Evolutionary conservation across 768 basidiomycete species (phyloP), one percentile per base, ranked within the genome.

Genomic region (Lactarius hatsudake): DNA sequence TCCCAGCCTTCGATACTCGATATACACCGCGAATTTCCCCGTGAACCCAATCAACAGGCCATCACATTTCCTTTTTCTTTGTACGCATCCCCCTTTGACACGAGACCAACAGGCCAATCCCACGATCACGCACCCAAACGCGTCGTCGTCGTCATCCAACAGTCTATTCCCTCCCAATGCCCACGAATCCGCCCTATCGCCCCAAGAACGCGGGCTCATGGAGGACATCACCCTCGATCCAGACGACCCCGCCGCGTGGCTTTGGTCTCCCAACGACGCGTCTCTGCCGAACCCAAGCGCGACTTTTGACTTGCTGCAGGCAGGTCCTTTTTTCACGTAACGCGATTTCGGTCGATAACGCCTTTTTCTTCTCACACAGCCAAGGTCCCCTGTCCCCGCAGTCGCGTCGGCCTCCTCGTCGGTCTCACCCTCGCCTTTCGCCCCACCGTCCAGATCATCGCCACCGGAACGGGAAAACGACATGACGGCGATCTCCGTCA

Each of bases 161-260:
- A 38, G 36, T 3, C 43, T 66, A 6, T 57, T 66, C 36, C 56
- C 32, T 34, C 6, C 48, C 3, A 54, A 59, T n/a, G 48, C 38
- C 38, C 57, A 59, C 23, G 48, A 58, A 8, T 42, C 36, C 4
- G 36, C 40, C 38, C 59, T 67, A 10, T 69, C 69, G 1, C 61
- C 56, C 20, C 66, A 69, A 57, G 69, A 69, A 48, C 66, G 66
- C 62, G 62, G 62, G 58, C 62, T 69, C 32, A 67, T 69, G 69
- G 69, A 43, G 7, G 69, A 69, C 23, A 67, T 69, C 53, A 69
- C 68, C 0, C 48, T 62, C 26, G 65, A 59, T 45, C 65, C 54
- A 2, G 68, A 69, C 43, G 68, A 63, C 59, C 48, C 53, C 32
- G 42, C 40, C 58, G 59, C 54, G 43, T 67, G 67, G 62, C 8